Conservation (phyloP, 495 filamentous ascomycete genomes). For the Friedmanniomyces endolithicus region DNA sequence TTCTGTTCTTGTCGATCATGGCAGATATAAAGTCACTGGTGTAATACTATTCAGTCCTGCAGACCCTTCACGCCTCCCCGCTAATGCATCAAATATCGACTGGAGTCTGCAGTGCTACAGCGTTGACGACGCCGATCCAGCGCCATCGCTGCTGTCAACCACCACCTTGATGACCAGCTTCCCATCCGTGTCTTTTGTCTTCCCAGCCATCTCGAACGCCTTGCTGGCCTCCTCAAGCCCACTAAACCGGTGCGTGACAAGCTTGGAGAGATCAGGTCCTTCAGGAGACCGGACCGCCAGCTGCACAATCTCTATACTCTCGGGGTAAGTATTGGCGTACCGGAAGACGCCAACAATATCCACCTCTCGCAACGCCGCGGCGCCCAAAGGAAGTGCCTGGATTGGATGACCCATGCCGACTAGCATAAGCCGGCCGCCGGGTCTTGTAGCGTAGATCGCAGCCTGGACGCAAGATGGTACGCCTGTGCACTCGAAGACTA, state of each 20-base stretch:
- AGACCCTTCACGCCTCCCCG: neutral
- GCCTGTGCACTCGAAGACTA: conserved; percentile 85
- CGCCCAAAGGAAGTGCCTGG: conserved; percentile 72
- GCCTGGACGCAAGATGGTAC: conserved; percentile 79
- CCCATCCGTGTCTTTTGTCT: conserved; percentile 62
- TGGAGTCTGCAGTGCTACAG: neutral
- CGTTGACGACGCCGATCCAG: neutral
- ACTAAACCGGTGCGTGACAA: conserved; percentile 65
- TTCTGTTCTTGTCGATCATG: neutral
- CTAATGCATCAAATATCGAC: too few relatives aligned
- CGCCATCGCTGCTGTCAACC: conserved; percentile 37
- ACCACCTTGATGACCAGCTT: conserved; percentile 77
- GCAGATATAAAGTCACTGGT: neutral
- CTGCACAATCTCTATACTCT: conserved; percentile 58
- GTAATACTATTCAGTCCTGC: neutral
- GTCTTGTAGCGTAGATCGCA: conserved; percentile 64
- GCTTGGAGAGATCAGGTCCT: conserved; percentile 49
- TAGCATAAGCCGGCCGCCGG: conserved; percentile 74
- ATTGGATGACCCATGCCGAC: conserved; percentile 91
- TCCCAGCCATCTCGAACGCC: conserved; percentile 73
- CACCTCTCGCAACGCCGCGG: conserved; percentile 75
- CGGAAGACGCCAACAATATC: conserved; percentile 88
- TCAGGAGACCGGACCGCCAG: conserved; percentile 44
- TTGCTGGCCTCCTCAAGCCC: conserved; percentile 52
- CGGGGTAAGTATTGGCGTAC: conserved; percentile 76